Conservation (phyloP, 768 basidiomycete genomes). For the Cyathus striatus region DNA sequence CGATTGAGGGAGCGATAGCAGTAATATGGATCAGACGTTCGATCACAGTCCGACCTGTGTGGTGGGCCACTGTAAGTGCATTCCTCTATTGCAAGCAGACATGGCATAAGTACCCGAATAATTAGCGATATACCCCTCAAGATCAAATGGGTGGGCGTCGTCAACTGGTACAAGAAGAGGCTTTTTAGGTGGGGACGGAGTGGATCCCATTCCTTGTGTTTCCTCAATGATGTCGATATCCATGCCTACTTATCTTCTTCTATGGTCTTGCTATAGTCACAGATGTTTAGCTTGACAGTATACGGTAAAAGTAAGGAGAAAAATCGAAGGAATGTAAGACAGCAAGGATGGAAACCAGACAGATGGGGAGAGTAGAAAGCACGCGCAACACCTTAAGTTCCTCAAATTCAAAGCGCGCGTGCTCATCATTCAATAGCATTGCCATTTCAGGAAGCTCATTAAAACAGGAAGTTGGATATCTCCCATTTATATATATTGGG, state of each 20-base stretch:
- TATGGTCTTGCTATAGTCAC: constrained; percentile 3
- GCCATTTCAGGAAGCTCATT: too few species aligned
- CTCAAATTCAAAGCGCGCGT: too few species aligned
- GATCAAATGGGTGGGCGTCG: constrained; percentile 82
- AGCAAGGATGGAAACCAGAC: too few species aligned
- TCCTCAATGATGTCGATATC: constrained; percentile 36
- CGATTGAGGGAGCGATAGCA: constrained; percentile 58
- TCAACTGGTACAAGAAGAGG: constrained; percentile 47
- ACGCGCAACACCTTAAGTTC: too few species aligned
- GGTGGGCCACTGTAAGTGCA: constrained; percentile 1
- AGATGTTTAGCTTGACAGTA: constrained; percentile 7
- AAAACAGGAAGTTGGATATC: too few species aligned
- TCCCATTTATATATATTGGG: too few species aligned
- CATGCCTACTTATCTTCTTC: constrained; percentile 28
- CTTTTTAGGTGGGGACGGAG: constrained; percentile 15
- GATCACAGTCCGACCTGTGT: constrained; percentile 68
- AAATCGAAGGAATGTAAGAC: too few species aligned
- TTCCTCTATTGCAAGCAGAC: constrained; percentile 1
- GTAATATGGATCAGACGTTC: constrained; percentile 71
- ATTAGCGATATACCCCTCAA: constrained; percentile 71
- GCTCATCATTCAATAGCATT: too few species aligned
- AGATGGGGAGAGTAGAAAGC: too few species aligned
- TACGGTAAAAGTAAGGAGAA: too few species aligned
- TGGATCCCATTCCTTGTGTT: constrained; percentile 16
- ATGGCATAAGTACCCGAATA: constrained; percentile 57